A percentile compares a stretch with the other conserved stretches of the same genome.
Evolutionary conservation across 164 flowering plant genomes (phyloP).

Genomic region (Magnolia officinalis): DNA sequence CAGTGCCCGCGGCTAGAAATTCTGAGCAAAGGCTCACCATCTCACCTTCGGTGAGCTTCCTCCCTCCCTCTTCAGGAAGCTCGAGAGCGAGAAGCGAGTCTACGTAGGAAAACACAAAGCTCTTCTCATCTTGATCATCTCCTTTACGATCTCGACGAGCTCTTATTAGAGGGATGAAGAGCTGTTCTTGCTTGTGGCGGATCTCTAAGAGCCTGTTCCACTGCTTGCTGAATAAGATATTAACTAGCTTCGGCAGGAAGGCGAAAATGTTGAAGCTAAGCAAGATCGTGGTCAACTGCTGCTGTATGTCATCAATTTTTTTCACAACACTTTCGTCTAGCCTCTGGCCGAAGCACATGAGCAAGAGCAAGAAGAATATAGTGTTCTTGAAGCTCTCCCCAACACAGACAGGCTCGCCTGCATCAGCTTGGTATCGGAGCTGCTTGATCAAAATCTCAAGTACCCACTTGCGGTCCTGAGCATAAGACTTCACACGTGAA

Average conservation of each 20-base stretch:
- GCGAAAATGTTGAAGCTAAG: slow-evolving; percentile 14
- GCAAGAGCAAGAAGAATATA: slow-evolving; percentile 26
- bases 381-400: slow-evolving; percentile 1
- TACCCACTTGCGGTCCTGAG: slow-evolving; percentile 30
- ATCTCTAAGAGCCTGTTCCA: slow-evolving; percentile 21
- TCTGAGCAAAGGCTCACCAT: slow-evolving; percentile 27
- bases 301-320: slow-evolving; percentile 19
- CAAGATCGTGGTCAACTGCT: slow-evolving; percentile 2
- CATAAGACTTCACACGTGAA: slow-evolving; percentile 24
- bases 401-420: neutral
- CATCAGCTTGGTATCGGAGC: slow-evolving; percentile 6
- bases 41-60: slow-evolving; percentile 25
- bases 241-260: slow-evolving; percentile 26
- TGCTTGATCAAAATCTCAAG: slow-evolving; percentile 9
- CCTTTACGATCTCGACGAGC: slow-evolving; percentile 17
- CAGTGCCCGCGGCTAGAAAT: slow-evolving; percentile 29
- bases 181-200: slow-evolving; percentile 13
- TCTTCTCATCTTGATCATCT: neutral
- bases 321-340: slow-evolving; percentile 20
- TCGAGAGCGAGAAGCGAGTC: slow-evolving; percentile 28
- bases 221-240: slow-evolving; percentile 21
- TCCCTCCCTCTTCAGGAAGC: slow-evolving; percentile 28
- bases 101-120: slow-evolving; percentile 14
- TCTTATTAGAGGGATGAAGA: slow-evolving; percentile 7
- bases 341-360: slow-evolving; percentile 43